Evolutionary conservation across 75 land plant species (phyloP).

Genomic region (Sequoiadendron giganteum): DNA sequence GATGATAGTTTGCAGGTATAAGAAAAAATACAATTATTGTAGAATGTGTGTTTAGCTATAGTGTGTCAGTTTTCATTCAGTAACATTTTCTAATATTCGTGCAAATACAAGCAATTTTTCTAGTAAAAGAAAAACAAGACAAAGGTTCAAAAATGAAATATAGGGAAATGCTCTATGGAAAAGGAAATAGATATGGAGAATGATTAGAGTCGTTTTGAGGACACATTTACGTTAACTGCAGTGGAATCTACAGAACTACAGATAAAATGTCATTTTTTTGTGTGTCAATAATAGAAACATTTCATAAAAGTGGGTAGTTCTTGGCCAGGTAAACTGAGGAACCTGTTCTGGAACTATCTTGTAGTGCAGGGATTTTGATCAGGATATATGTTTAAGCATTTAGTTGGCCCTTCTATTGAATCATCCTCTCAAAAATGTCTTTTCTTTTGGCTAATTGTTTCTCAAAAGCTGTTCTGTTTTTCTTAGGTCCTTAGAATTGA

Average conservation of each 20-base stretch:
- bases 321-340: background rate
- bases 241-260: background rate
- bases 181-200: background rate
- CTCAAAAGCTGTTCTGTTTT: background rate
- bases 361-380: background rate
- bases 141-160: background rate
- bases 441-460: background rate
- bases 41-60: background rate
- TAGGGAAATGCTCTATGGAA: background rate
- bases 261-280: constrained; percentile 12
- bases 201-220: background rate
- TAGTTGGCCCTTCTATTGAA: background rate
- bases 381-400: background rate
- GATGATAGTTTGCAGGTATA: constrained; percentile 97
- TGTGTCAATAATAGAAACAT: background rate
- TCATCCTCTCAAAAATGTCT: background rate
- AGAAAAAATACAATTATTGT: background rate
- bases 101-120: background rate
- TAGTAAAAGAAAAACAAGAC: background rate
- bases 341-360: background rate
- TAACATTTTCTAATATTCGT: background rate
- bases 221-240: background rate
- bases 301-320: background rate
- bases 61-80: background rate
- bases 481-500: background rate